Percentiles rank a stretch among this genome's conserved stretches.
Conservation (phyloP, 176 grass and related monocot species). For the Leersia perrieri region DNA sequence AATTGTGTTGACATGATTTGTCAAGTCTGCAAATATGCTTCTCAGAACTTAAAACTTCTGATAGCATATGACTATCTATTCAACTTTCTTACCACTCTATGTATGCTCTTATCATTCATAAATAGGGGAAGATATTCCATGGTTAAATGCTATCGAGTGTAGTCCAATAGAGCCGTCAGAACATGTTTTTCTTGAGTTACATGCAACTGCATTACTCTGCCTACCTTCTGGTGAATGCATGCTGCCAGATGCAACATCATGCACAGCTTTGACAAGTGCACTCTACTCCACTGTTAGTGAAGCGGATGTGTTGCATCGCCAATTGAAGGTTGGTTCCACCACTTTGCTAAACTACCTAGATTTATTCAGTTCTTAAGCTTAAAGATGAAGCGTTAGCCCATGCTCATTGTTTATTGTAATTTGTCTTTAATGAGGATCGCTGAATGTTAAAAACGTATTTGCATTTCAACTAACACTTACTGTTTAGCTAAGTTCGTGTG, state of each 20-base stretch:
- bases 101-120: constrained; percentile 5
- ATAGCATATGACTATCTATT: neutral
- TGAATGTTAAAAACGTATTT: neutral
- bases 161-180: constrained; percentile 56
- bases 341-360: neutral
- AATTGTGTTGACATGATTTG: neutral
- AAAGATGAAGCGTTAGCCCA: neutral
- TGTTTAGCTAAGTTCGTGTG: neutral
- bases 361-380: constrained; percentile 7
- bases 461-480: neutral
- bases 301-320: constrained; percentile 70
- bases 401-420: neutral
- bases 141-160: constrained; percentile 65
- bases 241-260: constrained; percentile 86
- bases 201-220: constrained; percentile 84
- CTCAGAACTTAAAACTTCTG: neutral
- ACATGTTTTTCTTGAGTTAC: constrained; percentile 70
- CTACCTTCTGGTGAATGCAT: constrained; percentile 87
- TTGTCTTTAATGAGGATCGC: neutral
- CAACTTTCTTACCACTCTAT: constrained; percentile 1
- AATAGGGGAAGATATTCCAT: constrained; percentile 74
- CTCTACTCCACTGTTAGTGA: constrained; percentile 83
- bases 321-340: constrained; percentile 54
- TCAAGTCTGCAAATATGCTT: constrained; percentile 9
- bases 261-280: constrained; percentile 86